phyloP scores from a whole-genome alignment of 2,329 filamentous ascomycete genomes.

The Clarireedia homoeocarpa region DNA sequence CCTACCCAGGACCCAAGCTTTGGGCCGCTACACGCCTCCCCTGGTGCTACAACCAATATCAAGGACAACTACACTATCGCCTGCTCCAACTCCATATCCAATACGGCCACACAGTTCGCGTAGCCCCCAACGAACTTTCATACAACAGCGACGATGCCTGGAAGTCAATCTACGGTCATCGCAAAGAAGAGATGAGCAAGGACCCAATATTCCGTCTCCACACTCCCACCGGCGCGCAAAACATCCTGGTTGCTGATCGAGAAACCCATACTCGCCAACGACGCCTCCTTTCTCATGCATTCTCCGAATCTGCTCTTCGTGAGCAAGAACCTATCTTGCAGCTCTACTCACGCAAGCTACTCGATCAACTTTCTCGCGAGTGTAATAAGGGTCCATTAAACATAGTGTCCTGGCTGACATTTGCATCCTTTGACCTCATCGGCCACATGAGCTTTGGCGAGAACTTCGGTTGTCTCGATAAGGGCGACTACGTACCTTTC shows the following conservation, averaged over 20 bases:
- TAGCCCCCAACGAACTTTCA: conserved; percentile 41
- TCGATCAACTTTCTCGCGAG: neutral
- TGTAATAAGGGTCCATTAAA: conserved; percentile 5
- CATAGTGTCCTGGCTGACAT: conserved; percentile 10
- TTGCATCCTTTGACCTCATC: conserved; percentile 14
- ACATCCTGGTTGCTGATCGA: neutral
- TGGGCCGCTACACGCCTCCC: neutral
- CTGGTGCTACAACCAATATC: neutral
- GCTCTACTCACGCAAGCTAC: conserved; percentile 1
- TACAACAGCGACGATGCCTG: conserved; percentile 18
- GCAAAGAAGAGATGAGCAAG: neutral
- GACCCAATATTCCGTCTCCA: neutral
- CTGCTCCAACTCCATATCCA: conserved; percentile 30
- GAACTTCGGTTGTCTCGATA: conserved; percentile 3
- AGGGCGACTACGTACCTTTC: neutral
- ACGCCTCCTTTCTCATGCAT: conserved; percentile 23
- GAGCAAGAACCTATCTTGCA: conserved; percentile 25
- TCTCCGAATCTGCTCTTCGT: conserved; percentile 25
- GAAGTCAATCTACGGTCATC: neutral
- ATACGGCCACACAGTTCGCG: conserved; percentile 41
- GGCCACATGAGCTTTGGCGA: conserved; percentile 13
- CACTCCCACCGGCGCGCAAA: neutral
- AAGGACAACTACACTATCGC: neutral
- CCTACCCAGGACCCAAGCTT: neutral
- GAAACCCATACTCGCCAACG: conserved; percentile 22